phyloP scores from a whole-genome alignment of 2,329 filamentous ascomycete genomes.

The Cladophialophora bantiana region DNA sequence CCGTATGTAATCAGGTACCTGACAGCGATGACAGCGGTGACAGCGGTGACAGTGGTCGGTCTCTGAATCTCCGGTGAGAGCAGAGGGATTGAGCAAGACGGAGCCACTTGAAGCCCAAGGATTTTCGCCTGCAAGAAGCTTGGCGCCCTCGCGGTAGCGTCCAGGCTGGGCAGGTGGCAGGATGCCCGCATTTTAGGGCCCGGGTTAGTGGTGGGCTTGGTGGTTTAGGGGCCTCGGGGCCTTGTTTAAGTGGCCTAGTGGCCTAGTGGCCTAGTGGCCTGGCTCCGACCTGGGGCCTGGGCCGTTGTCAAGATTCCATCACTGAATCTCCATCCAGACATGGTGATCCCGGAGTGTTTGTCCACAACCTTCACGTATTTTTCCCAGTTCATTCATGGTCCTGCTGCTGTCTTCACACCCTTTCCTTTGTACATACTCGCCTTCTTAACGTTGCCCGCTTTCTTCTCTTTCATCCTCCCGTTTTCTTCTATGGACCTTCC shows the following conservation, averaged over 20 bases:
- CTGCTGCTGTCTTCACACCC: constrained; percentile 7
- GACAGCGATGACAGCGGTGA: no score
- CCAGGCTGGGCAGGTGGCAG: neutral
- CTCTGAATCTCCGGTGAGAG: neutral
- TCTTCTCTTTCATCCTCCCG: constrained; percentile 1
- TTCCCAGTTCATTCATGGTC: constrained; percentile 3
- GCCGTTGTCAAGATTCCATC: neutral
- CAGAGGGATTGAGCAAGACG: no score
- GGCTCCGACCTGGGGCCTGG: constrained; percentile 11
- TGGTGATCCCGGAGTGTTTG: neutral
- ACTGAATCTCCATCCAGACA: neutral
- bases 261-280: neutral
- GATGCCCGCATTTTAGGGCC: constrained; percentile 10
- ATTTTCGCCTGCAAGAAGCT: neutral
- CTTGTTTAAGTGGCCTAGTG: constrained; percentile 1
- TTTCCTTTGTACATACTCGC: constrained; percentile 27
- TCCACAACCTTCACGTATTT: constrained; percentile 11
- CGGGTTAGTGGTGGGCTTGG: neutral
- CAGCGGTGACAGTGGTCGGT: neutral
- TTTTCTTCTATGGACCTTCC: constrained; percentile 5
- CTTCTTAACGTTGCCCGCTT: constrained; percentile 13
- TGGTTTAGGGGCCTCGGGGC: neutral
- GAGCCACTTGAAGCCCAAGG: neutral
- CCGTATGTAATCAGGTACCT: constrained; percentile 10
- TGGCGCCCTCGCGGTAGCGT: neutral